Evolutionary conservation across 1,284 basidiomycete species (phyloP).

Genomic region (Cutaneotrichosporon cyanovorans): DNA sequence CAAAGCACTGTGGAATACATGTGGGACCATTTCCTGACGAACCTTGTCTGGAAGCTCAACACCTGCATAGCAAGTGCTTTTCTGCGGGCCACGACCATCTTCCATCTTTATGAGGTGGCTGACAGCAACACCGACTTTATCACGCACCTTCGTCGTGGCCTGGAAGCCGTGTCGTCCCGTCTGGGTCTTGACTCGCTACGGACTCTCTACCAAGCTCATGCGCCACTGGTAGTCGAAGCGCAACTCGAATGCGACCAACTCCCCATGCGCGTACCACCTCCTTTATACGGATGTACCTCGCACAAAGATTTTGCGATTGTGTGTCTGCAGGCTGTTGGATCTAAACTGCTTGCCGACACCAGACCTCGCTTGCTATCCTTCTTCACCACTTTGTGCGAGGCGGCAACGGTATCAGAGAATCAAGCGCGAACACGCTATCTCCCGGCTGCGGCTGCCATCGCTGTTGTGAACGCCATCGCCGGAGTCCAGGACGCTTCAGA

Average conservation of each 20-base stretch:
- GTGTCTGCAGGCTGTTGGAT: slow-evolving; percentile 18
- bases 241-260: slow-evolving; percentile 46
- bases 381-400: slow-evolving; percentile 25
- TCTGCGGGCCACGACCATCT: slow-evolving; percentile 76
- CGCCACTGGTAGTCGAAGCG: slow-evolving; percentile 55
- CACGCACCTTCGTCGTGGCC: slow-evolving; percentile 58
- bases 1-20: slow-evolving; percentile 17
- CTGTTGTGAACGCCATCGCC: slow-evolving; percentile 4
- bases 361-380: slow-evolving; percentile 3
- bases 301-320: slow-evolving; percentile 22
- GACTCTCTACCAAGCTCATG: slow-evolving; percentile 69
- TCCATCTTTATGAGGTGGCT: slow-evolving; percentile 71
- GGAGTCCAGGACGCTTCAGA: not conserved
- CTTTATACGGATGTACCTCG: slow-evolving; percentile 47
- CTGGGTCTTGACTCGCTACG: slow-evolving; percentile 63
- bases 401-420: slow-evolving; percentile 10
- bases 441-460: slow-evolving; percentile 21
- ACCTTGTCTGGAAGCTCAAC: slow-evolving; percentile 71
- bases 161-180: slow-evolving; percentile 57
- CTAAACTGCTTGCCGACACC: slow-evolving; percentile 14
- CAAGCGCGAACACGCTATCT: slow-evolving; percentile 16
- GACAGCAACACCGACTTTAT: slow-evolving; percentile 50
- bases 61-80: slow-evolving; percentile 72
- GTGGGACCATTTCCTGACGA: slow-evolving; percentile 66
- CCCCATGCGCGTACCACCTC: slow-evolving; percentile 60